Percentiles rank a stretch among this genome's conserved stretches.
phyloP scores from a whole-genome alignment of 768 basidiomycete genomes.

The Boletus reticuloceps region DNA sequence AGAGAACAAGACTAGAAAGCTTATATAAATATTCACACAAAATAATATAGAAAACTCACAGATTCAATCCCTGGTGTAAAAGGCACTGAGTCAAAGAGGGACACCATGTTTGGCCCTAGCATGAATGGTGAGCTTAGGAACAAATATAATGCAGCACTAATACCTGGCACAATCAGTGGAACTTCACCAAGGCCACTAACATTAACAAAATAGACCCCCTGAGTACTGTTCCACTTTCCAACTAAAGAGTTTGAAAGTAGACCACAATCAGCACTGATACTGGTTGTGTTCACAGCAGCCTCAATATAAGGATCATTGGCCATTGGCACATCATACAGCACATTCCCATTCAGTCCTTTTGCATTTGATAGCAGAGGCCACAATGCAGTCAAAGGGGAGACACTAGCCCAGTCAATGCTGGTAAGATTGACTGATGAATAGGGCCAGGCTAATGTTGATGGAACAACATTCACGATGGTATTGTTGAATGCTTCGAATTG shows the following conservation, averaged over 20 bases:
- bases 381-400: not conserved
- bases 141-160: not conserved
- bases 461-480: not conserved
- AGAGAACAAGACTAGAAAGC: not conserved
- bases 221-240: not conserved
- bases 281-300: conserved; percentile 17
- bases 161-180: not conserved
- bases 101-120: not conserved
- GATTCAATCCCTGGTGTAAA: no score
- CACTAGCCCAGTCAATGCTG: not conserved
- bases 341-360: conserved; percentile 9
- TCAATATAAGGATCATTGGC: not conserved
- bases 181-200: conserved; percentile 5
- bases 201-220: not conserved
- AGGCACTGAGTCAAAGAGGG: no score
- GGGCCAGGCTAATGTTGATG: conserved; percentile 2
- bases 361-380: not conserved
- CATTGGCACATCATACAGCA: conserved; percentile 18
- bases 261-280: conserved; percentile 14
- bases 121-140: not conserved
- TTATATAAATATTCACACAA: not conserved
- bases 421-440: not conserved
- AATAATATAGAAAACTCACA: not conserved
- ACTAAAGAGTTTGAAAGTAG: conserved; percentile 6
- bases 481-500: conserved; percentile 16